Conservation (phyloP, 2,329 filamentous ascomycete genomes). For the Neofusicoccum laricinum region DNA sequence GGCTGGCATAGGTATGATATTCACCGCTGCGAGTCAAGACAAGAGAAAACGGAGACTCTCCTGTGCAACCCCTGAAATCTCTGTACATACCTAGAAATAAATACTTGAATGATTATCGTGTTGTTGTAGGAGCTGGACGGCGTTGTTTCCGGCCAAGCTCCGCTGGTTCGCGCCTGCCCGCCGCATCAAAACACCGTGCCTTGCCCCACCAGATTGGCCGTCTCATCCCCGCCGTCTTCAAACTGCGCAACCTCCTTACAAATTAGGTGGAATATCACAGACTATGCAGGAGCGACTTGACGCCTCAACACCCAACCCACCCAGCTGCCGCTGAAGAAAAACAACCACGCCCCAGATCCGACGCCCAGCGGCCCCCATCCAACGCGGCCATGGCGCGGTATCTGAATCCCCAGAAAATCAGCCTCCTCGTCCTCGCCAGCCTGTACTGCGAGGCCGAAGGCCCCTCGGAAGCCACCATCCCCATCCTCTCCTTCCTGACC, state of each 20-base stretch:
- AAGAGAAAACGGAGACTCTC: background rate
- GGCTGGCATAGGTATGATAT: no score
- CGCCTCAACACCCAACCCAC: background rate
- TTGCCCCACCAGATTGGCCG: background rate
- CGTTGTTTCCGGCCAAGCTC: background rate
- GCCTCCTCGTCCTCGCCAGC: constrained; percentile 74
- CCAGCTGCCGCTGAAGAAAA: background rate
- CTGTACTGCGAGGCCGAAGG: constrained; percentile 73
- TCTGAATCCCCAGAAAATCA: constrained; percentile 85
- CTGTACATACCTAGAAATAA: background rate
- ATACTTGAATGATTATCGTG: background rate
- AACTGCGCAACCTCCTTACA: background rate
- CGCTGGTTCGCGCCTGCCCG: background rate
- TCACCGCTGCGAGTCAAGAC: no score
- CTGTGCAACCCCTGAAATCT: no score
- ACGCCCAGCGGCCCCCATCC: background rate
- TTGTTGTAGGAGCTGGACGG: background rate
- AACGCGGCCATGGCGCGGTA: constrained; percentile 65
- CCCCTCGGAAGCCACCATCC: constrained; percentile 67
- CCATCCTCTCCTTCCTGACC: constrained; percentile 76
- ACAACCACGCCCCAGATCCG: background rate
- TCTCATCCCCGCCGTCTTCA: background rate
- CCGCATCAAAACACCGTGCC: constrained; percentile 8
- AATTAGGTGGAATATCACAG: background rate
- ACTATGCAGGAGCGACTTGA: background rate